Evolutionary conservation across 495 filamentous ascomycete species (phyloP), one percentile per base, ranked within the genome.

Genomic region (Penicillium macrosclerotiorum): DNA sequence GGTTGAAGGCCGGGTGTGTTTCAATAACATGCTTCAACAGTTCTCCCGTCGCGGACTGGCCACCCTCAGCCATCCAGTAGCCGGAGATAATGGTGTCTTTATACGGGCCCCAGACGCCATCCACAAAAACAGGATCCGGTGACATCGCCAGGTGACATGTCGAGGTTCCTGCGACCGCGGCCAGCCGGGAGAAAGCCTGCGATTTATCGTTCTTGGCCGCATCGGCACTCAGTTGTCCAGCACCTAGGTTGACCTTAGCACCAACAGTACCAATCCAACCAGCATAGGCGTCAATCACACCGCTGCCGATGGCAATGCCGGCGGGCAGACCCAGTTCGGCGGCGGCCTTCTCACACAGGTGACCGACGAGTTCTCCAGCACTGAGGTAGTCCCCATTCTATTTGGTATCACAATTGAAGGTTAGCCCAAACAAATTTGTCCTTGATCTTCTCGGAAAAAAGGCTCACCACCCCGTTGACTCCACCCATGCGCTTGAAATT

Each of bases 261-360:
- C 93, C 92, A n/a, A 98, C 93, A 3, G 92, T 96, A 27, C 93
- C 93, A 47, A 98, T 89, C 93, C 93, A 98, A 18, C 93, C 93
- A 13, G 93, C 93, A 64, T 98, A 98, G 4, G 93, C 92, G 69
- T 98, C 93, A 51, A 98, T 98, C 27, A 98, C 93, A 61, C 92
- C 90, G 54, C 87, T 93, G 14, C 93, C 93, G 46, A 98, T 84
- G 12, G 93, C 89, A 55, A 94, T 92, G 7, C 92, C 93, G 4
- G 85, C 71, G 1, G 83, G 84, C n/a, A 98, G 72, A 3, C 93
- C 93, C 41, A 98, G 78, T 14, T 96, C 86, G 30, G 73, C 63
- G 12, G 85, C 89, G 13, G 93, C 90, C 51, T 86, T 88, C 45
- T 90, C 86, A 49, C 84, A 90, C 26, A 98, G 74, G 4, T 79